Evolutionary conservation across 2,329 filamentous ascomycete genomes (phyloP).

Genomic region (Alternaria infectoria): DNA sequence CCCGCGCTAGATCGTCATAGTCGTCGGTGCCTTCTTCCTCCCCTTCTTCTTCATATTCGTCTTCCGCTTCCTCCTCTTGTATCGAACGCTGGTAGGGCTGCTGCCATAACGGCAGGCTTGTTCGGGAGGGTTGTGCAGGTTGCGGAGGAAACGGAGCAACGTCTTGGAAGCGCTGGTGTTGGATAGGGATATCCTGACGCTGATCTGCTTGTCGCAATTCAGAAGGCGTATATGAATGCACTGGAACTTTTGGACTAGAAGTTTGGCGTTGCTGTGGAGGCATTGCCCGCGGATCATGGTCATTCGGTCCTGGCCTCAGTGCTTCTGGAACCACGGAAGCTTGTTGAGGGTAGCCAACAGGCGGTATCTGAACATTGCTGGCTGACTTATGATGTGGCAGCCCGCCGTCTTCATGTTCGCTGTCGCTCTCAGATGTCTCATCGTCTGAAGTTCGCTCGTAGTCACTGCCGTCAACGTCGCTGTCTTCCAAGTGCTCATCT

Average conservation of each 20-base stretch:
- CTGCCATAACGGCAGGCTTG: background rate
- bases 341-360: background rate
- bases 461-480: background rate
- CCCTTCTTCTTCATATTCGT: background rate
- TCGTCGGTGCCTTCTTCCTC: background rate
- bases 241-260: background rate
- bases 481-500: background rate
- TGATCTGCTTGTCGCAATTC: background rate
- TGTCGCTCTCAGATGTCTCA: background rate
- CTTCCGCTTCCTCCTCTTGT: background rate
- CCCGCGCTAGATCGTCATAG: background rate
- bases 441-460: background rate
- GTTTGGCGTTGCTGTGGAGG: background rate
- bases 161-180: background rate
- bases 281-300: background rate
- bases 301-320: background rate
- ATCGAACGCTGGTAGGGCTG: background rate
- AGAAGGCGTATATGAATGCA: background rate
- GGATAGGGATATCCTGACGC: background rate
- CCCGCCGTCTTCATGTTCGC: background rate
- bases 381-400: background rate
- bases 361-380: background rate
- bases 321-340: background rate
- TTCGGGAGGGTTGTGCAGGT: background rate
- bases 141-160: background rate